Percentiles rank a stretch among this genome's conserved stretches.
Conservation (phyloP, 2,329 filamentous ascomycete genomes). For the Orbilia blumenaviensis region DNA sequence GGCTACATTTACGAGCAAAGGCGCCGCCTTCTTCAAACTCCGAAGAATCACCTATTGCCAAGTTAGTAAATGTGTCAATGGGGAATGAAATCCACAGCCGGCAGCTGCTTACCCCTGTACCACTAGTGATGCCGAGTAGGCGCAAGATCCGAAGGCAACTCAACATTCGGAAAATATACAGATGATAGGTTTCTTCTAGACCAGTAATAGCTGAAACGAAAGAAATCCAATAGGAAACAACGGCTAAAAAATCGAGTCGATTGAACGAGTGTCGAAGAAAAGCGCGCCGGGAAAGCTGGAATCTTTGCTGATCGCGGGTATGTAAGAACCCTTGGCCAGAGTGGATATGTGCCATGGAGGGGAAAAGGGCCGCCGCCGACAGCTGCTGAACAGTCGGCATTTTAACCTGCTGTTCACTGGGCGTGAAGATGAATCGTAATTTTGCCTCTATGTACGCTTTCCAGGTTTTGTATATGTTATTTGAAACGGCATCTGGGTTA, state of each 20-base stretch:
- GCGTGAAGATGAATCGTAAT: conserved; percentile 71
- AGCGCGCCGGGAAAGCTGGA: conserved; percentile 85
- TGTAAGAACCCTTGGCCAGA: conserved; percentile 49
- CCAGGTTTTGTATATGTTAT: conserved; percentile 65
- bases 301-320: conserved; percentile 77
- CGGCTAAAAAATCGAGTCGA: conserved; percentile 89
- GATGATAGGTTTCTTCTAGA: conserved; percentile 73
- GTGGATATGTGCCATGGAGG: conserved; percentile 52
- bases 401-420: conserved; percentile 65
- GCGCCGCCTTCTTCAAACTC: conserved; percentile 94
- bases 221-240: conserved; percentile 93
- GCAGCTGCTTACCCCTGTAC: conserved; percentile 77
- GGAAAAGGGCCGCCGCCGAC: conserved; percentile 49
- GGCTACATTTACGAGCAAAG: conserved; percentile 87
- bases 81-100: background rate
- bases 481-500: conserved; percentile 69
- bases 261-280: conserved; percentile 97
- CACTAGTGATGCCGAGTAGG: conserved; percentile 88
- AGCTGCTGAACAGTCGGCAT: conserved; percentile 45
- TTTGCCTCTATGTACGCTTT: conserved; percentile 51
- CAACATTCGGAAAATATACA: conserved; percentile 95
- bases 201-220: conserved; percentile 77
- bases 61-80: background rate
- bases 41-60: conserved; percentile 80
- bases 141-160: conserved; percentile 92